phyloP scores from a whole-genome alignment of 2,329 filamentous ascomycete species.

The Pseudogymnoascus sp. region DNA sequence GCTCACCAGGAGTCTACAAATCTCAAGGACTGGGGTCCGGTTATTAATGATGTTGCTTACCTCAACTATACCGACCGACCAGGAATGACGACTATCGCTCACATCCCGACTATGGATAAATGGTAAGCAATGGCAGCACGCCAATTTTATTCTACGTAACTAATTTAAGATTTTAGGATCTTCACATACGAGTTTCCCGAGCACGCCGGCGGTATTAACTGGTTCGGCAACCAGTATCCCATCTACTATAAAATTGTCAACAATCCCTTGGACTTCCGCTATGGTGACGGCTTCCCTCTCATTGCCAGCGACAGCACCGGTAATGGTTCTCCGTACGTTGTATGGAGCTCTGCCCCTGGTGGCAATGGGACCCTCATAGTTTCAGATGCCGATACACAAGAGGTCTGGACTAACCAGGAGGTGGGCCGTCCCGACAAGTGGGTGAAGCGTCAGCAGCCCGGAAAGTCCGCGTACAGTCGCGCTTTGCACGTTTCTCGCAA shows the following conservation, averaged over 20 bases:
- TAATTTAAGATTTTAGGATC: background rate
- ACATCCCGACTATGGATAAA: background rate
- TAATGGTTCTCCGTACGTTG: slow-evolving; percentile 24
- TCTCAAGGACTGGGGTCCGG: too few relatives aligned
- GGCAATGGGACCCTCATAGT: slow-evolving; percentile 26
- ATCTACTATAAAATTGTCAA: slow-evolving; percentile 27
- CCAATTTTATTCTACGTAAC: background rate
- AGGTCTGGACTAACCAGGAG: slow-evolving; percentile 25
- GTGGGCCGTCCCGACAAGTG: slow-evolving; percentile 24
- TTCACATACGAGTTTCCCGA: slow-evolving; percentile 48
- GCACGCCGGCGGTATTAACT: background rate
- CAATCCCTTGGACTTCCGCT: slow-evolving; percentile 23
- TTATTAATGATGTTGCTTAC: too few relatives aligned
- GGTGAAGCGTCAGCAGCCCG: slow-evolving; percentile 23
- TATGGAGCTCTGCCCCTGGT: slow-evolving; percentile 25
- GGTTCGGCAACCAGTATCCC: slow-evolving; percentile 18
- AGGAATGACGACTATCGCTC: too few relatives aligned
- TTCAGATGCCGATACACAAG: slow-evolving; percentile 17
- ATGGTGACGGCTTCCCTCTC: slow-evolving; percentile 18
- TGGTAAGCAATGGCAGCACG: background rate
- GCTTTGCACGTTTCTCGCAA: slow-evolving; percentile 22
- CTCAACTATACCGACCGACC: too few relatives aligned
- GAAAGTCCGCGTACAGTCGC: slow-evolving; percentile 22
- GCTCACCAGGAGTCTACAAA: too few relatives aligned
- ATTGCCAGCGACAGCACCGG: slow-evolving; percentile 22